Evolutionary conservation across 2,329 filamentous ascomycete species (phyloP).

Genomic region (Claviceps capensis): DNA sequence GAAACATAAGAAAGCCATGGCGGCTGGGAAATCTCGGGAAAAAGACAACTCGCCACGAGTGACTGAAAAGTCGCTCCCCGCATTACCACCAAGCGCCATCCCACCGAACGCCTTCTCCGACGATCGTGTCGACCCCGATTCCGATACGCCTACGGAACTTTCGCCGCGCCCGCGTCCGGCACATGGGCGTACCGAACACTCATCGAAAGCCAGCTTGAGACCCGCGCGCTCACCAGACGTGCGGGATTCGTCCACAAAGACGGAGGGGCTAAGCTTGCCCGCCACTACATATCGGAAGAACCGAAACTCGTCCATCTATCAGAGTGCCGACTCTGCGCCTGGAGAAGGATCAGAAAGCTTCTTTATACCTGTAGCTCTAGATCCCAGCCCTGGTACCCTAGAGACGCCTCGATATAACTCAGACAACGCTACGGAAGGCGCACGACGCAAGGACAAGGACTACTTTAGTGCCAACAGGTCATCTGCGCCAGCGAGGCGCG

Average conservation of each 20-base stretch:
- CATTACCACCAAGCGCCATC: slow-evolving; percentile 65
- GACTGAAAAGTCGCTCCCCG: slow-evolving; percentile 84
- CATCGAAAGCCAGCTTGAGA: slow-evolving; percentile 40
- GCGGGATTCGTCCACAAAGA: slow-evolving; percentile 22
- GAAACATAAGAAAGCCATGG: slow-evolving; percentile 66
- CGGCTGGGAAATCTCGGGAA: slow-evolving; percentile 43
- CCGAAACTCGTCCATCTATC: slow-evolving; percentile 55
- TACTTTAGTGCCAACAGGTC: slow-evolving; percentile 40
- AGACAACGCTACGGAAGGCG: slow-evolving; percentile 30
- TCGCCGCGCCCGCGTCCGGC: slow-evolving; percentile 46
- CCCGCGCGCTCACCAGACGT: slow-evolving; percentile 42
- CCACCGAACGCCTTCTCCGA: slow-evolving; percentile 48
- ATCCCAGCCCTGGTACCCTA: slow-evolving; percentile 48
- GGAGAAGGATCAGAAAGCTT: slow-evolving; percentile 53
- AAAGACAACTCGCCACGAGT: slow-evolving; percentile 54
- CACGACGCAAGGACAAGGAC: slow-evolving; percentile 41
- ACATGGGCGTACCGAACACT: slow-evolving; percentile 38
- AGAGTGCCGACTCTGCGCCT: slow-evolving; percentile 29
- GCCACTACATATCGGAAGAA: slow-evolving; percentile 67
- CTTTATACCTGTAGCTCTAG: slow-evolving; percentile 63
- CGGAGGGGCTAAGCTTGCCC: slow-evolving; percentile 55
- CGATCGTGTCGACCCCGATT: slow-evolving; percentile 45
- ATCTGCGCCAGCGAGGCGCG: slow-evolving; percentile 29
- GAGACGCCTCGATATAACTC: slow-evolving; percentile 40
- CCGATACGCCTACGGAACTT: slow-evolving; percentile 55